Conservation (phyloP, 2,329 filamentous ascomycete genomes). For the Aureobasidium sp. region DNA sequence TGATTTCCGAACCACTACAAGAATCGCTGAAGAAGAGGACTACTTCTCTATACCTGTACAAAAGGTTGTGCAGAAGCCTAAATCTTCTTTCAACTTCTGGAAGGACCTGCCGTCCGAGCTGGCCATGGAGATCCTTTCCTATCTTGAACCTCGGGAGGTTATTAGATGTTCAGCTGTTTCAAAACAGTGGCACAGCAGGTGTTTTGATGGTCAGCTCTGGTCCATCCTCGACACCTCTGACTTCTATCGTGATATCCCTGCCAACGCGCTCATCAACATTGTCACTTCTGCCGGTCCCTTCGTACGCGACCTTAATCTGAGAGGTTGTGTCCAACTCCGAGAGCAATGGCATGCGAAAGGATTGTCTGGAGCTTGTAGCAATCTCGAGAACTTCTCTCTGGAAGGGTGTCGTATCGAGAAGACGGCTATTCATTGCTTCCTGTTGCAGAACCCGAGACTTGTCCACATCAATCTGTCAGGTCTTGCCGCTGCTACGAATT, state of each 20-base stretch:
- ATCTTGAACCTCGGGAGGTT: slow-evolving; percentile 70
- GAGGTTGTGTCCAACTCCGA: slow-evolving; percentile 82
- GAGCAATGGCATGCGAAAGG: slow-evolving; percentile 70
- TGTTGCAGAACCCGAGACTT: slow-evolving; percentile 69
- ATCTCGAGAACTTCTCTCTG: slow-evolving; percentile 77
- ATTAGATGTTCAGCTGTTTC: slow-evolving; percentile 69
- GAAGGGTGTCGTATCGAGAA: slow-evolving; percentile 85
- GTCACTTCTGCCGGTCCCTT: slow-evolving; percentile 82
- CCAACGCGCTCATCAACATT: slow-evolving; percentile 72
- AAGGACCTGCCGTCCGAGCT: slow-evolving; percentile 72
- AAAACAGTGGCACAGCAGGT: slow-evolving; percentile 69
- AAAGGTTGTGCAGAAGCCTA: slow-evolving; percentile 21
- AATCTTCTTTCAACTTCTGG: slow-evolving; percentile 61
- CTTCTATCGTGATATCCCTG: slow-evolving; percentile 82
- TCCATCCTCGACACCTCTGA: slow-evolving; percentile 66
- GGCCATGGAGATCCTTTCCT: slow-evolving; percentile 65
- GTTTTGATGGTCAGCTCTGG: slow-evolving; percentile 95
- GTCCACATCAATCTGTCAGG: slow-evolving; percentile 82
- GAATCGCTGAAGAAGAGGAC: slow-evolving; percentile 25
- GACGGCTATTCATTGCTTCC: slow-evolving; percentile 64
- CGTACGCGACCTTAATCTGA: slow-evolving; percentile 78
- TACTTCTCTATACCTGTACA: slow-evolving; percentile 24
- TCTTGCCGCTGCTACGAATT: slow-evolving; percentile 68
- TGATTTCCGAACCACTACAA: slow-evolving; percentile 46
- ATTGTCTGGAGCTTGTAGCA: slow-evolving; percentile 74